Evolutionary conservation across 139 green algal genomes (phyloP), one percentile per base, ranked within the genome.

Genomic region (Chlamydomonas sp.): DNA sequence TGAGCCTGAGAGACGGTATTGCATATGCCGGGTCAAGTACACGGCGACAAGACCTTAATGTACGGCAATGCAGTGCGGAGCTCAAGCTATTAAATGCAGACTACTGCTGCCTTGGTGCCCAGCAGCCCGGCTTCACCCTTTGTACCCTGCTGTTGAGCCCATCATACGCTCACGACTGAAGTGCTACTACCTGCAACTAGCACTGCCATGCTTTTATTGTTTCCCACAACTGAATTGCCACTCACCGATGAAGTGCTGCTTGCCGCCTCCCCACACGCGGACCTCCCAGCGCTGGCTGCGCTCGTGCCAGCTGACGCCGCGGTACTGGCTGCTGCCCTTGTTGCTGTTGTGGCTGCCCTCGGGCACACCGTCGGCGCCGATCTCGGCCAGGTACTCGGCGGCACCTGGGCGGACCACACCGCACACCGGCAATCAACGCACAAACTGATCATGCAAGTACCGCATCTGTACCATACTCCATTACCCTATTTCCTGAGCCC

Each of bases 201-300:
- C 66, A 10, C 66, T 71, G 66, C 9, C 12, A 14, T 14, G 66
- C 66, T 71, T 71, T 14, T 8, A 14, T 31, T 8, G 15, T 5
- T 20, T 5, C 18, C 16, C 16, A 5, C 18, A 60, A 31, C 3
- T 10, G 18, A 15, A 20, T 4, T 18, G 4, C 17, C 31, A 16
- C 73, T 60, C n/a, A 89, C 78, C 92, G 31, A 95, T 92, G 89
- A 95, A 95, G 76, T 95, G 92, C 85, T 93, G 92, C 78, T 92
- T 92, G 87, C 92, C 92, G 67, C 89, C 85, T 63, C 89, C 90
- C 90, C 90, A 95, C 57, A 92, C 92, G 57, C 92, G 90, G 77
- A 92, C 91, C 89, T 93, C 89, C 91, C 89, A 93, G 16, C 89
- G 91, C 81, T 92, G 90, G 73, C 86, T 92, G 7, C 85, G 79